Evolutionary conservation across 768 basidiomycete genomes (phyloP).

Genomic region (Panus rudis): DNA sequence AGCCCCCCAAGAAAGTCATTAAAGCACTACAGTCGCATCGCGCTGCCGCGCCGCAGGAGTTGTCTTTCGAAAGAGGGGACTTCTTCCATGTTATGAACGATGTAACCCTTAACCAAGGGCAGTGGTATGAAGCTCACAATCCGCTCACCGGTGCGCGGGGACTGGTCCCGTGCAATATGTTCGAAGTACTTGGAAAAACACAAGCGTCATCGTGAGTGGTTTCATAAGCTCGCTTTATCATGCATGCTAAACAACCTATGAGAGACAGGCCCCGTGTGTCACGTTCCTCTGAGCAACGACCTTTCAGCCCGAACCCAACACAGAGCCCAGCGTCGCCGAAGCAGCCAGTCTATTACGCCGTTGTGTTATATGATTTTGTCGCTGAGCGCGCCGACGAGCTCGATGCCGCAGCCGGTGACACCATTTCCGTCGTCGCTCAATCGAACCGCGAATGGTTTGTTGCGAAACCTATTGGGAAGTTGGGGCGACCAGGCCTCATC

Average conservation of each 20-base stretch:
- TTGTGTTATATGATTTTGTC: conserved; percentile 90
- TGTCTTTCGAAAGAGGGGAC: conserved; percentile 90
- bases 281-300: conserved; percentile 3
- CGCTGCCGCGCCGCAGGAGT: conserved; percentile 72
- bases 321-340: conserved; percentile 29
- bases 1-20: conserved; percentile 93
- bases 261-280: no score
- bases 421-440: conserved; percentile 95
- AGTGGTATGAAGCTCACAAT: conserved; percentile 94
- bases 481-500: conserved; percentile 94
- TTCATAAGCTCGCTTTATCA: conserved; percentile 39
- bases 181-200: conserved; percentile 92
- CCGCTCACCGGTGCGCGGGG: conserved; percentile 88
- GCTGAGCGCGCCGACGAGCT: conserved; percentile 97
- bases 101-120: conserved; percentile 36
- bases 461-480: conserved; percentile 91
- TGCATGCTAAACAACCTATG: conserved; percentile 8
- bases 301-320: conserved; percentile 17
- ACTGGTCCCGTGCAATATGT: conserved; percentile 78
- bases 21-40: conserved; percentile 66
- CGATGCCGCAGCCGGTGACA: conserved; percentile 88
- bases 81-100: conserved; percentile 95
- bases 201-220: no score
- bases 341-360: conserved; percentile 79
- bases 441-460: conserved; percentile 99